These are phyloP conservation scores for Naganishia sp. DNA, from an alignment of 1,284 basidiomycete species.

Conservation along the genomic window DNA sequence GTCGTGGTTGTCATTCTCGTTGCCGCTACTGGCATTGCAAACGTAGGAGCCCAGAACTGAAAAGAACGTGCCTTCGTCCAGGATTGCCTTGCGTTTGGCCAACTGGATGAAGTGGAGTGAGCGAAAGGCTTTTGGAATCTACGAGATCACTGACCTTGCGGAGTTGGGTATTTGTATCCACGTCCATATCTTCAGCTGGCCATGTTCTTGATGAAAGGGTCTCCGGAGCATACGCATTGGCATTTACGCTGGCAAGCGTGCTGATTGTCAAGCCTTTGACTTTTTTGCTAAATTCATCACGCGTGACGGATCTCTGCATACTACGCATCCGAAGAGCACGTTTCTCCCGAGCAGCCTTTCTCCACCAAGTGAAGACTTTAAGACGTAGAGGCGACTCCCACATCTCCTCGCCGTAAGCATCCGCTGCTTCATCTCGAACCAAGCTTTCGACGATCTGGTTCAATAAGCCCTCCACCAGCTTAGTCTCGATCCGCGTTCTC, in stretches of 20 bases:
- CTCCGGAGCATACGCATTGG: background rate
- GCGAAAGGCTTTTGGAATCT: background rate
- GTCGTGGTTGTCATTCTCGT: slow-evolving; percentile 12
- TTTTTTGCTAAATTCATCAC: slow-evolving; percentile 2
- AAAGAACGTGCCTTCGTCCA: slow-evolving; percentile 34
- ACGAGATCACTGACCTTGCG: too few relatives aligned
- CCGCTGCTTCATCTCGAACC: slow-evolving; percentile 17
- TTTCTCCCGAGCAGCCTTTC: background rate
- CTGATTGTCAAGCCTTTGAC: slow-evolving; percentile 13
- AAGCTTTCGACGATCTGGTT: slow-evolving; percentile 3
- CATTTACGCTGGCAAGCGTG: background rate
- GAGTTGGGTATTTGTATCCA: background rate
- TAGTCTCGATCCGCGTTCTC: background rate
- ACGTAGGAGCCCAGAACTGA: slow-evolving; percentile 29
- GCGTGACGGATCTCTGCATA: slow-evolving; percentile 7
- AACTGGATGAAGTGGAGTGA: background rate
- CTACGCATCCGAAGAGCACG: background rate
- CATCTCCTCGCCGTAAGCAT: slow-evolving; percentile 24
- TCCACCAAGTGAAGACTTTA: slow-evolving; percentile 19
- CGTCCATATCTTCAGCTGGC: slow-evolving; percentile 7
- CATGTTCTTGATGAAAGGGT: background rate
- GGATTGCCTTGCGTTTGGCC: slow-evolving; percentile 26
- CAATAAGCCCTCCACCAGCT: background rate
- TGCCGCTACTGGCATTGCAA: slow-evolving; percentile 23
- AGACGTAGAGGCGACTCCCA: slow-evolving; percentile 18